Conservation (phyloP, 2,329 filamentous ascomycete genomes). For the Colletotrichum nymphaeae region DNA sequence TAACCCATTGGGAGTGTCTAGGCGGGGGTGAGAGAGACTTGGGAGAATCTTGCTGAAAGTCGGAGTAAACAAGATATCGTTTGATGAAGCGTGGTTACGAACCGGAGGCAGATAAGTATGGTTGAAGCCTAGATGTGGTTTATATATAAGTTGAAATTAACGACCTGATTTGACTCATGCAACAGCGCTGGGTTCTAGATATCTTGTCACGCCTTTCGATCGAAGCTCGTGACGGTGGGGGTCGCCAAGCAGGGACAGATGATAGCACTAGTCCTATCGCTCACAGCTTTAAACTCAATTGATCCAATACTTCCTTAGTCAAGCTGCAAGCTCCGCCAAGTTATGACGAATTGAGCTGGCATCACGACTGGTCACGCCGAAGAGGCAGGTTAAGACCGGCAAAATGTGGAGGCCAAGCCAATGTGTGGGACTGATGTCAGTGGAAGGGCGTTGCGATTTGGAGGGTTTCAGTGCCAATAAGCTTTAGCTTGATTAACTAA, state of each 20-base stretch:
- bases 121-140: background rate
- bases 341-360: background rate
- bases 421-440: conserved; percentile 9
- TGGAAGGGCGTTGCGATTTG: conserved; percentile 14
- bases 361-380: background rate
- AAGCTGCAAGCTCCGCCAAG: background rate
- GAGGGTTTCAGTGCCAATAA: background rate
- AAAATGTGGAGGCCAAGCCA: background rate
- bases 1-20: conserved; percentile 45
- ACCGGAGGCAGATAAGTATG: background rate
- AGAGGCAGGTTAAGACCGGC: background rate
- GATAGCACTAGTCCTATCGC: background rate
- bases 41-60: background rate
- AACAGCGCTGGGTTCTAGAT: background rate
- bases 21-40: background rate
- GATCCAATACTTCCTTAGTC: background rate
- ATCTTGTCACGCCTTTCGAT: background rate
- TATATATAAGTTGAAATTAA: background rate
- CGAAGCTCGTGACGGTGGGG: background rate
- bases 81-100: background rate
- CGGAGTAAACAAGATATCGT: background rate
- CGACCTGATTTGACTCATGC: conserved; percentile 17
- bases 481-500: background rate
- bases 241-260: background rate
- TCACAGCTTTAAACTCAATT: background rate